These are phyloP conservation scores for Apiospora kogelbergensis DNA, from an alignment of 2,329 filamentous ascomycete species.

Conservation along the genomic window DNA sequence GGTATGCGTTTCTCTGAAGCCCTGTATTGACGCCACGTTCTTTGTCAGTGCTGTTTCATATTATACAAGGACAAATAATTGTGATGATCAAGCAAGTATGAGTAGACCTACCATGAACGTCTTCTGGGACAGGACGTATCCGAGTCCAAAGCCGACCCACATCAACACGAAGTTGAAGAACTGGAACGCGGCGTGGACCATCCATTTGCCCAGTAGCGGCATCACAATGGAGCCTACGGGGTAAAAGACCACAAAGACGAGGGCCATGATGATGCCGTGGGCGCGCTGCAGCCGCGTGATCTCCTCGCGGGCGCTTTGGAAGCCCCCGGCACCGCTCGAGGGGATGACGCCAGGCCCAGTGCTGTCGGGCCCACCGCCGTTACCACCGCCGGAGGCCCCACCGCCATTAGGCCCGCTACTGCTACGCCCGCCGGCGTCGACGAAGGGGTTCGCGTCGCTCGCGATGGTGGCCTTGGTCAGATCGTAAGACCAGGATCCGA, in stretches of 20 bases:
- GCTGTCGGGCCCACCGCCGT: constrained; percentile 11
- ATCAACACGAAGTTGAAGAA: constrained; percentile 53
- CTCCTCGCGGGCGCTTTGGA: constrained; percentile 14
- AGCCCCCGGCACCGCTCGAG: neutral
- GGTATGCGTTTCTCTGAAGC: constrained; percentile 54
- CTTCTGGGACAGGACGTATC: constrained; percentile 44
- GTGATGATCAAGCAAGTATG: neutral
- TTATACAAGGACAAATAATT: neutral
- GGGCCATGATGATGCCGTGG: constrained; percentile 61
- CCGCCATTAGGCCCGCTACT: constrained; percentile 12
- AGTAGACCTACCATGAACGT: constrained; percentile 26
- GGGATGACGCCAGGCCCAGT: constrained; percentile 11
- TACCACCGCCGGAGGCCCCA: constrained; percentile 11
- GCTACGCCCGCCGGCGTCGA: constrained; percentile 19
- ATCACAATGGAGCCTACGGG: constrained; percentile 61
- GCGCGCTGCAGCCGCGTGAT: constrained; percentile 34
- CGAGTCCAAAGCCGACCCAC: constrained; percentile 57
- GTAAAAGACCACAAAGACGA: constrained; percentile 59
- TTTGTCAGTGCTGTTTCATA: constrained; percentile 15
- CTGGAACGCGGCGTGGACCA: constrained; percentile 59
- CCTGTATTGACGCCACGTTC: constrained; percentile 34
- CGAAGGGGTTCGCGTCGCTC: constrained; percentile 54
- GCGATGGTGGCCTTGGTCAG: constrained; percentile 45
- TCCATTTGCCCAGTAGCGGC: constrained; percentile 57
- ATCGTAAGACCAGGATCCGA: constrained; percentile 46